These are phyloP conservation scores for Umbelopsis vinacea DNA, from an alignment of 192 early-diverging fungal species.

Conservation along the genomic window DNA sequence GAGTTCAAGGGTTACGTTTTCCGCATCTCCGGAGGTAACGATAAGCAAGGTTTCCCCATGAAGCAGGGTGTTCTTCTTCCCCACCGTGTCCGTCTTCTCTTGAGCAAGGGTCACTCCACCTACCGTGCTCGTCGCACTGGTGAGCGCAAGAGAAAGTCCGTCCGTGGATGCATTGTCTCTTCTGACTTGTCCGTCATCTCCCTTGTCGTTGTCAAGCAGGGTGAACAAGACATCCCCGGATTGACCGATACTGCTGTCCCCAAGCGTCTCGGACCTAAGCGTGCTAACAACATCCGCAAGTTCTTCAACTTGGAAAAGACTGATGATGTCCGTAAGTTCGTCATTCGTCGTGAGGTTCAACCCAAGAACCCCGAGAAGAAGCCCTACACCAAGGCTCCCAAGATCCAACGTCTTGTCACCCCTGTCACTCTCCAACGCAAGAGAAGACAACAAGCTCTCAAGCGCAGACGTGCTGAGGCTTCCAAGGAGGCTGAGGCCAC, in stretches of 20 bases:
- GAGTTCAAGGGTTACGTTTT: constrained; percentile 99
- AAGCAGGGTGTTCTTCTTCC: constrained; percentile 95
- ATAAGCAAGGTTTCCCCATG: constrained; percentile 99
- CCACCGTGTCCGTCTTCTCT: constrained; percentile 77
- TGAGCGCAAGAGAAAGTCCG: constrained; percentile 99
- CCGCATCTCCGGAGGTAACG: constrained; percentile 99
- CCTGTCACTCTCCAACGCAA: constrained; percentile 96
- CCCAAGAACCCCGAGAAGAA: constrained; percentile 91
- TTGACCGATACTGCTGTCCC: constrained; percentile 91
- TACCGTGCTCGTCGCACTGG: constrained; percentile 96
- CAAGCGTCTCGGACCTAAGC: constrained; percentile 99
- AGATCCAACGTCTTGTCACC: constrained; percentile 99
- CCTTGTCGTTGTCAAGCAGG: constrained; percentile 95
- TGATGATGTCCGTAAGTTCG: constrained; percentile 99
- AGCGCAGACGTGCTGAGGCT: constrained; percentile 82
- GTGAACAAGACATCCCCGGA: constrained; percentile 94
- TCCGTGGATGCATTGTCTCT: constrained; percentile 98
- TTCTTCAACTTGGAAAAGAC: constrained; percentile 98
- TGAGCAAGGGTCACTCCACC: constrained; percentile 96
- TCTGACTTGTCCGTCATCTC: constrained; percentile 94
- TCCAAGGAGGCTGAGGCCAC: constrained; percentile 81
- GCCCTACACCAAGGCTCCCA: constrained; percentile 92
- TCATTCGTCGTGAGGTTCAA: constrained; percentile 95
- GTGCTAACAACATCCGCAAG: constrained; percentile 98
- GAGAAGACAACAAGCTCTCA: constrained; percentile 85